These are phyloP conservation scores for Fusarium torreyae DNA, from an alignment of 2,329 filamentous ascomycete species.

Conservation along the genomic window DNA sequence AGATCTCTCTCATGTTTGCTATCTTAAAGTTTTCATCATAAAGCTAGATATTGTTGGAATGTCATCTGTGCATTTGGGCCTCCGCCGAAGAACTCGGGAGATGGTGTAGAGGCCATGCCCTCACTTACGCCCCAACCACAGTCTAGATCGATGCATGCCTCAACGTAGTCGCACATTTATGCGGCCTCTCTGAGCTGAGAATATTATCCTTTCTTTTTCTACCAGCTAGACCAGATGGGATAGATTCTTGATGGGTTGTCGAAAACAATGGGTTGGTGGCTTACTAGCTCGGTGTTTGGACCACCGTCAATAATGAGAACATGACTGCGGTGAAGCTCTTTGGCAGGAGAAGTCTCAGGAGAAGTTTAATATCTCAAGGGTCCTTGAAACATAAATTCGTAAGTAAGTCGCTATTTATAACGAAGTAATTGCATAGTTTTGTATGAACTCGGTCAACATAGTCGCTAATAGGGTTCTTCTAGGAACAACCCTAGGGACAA, in stretches of 20 bases:
- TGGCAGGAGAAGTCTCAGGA: too few relatives aligned
- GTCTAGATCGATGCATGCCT: slow-evolving; percentile 1
- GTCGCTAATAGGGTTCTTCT: neutral
- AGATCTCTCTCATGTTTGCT: neutral
- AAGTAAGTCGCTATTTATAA: neutral
- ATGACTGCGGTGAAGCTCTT: neutral
- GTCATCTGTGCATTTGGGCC: slow-evolving; percentile 12
- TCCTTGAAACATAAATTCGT: neutral
- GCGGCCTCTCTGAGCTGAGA: neutral
- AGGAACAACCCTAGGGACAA: neutral
- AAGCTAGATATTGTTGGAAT: neutral
- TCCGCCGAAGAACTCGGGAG: neutral
- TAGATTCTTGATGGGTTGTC: neutral
- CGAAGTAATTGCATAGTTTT: neutral
- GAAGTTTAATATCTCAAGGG: too few relatives aligned
- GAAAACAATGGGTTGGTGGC: slow-evolving; percentile 18
- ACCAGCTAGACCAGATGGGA: neutral
- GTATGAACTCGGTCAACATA: neutral
- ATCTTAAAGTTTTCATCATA: too few relatives aligned
- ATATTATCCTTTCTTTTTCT: neutral
- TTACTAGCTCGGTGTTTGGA: neutral
- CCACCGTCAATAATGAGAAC: neutral
- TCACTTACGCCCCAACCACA: neutral
- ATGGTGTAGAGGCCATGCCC: slow-evolving; percentile 17
- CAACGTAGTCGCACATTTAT: neutral